Percentiles rank a stretch among this genome's conserved stretches.
Conservation (phyloP, 1,139 yeast species). For the Zygosaccharomyces sapae region DNA sequence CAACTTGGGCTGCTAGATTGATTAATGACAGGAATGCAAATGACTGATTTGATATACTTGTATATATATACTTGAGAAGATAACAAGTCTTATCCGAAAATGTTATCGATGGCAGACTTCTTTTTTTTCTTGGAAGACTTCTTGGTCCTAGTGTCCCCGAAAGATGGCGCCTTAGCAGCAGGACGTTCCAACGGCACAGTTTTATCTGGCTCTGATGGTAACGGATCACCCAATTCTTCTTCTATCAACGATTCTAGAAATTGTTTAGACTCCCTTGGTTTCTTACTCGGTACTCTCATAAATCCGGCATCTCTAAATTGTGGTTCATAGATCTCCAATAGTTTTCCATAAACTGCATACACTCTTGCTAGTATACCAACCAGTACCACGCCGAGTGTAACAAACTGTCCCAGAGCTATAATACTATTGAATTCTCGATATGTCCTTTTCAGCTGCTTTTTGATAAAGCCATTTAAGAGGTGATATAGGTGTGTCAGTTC, state of each 20-base stretch:
- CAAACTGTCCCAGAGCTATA: conserved; percentile 72
- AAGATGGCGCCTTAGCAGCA: too few species aligned
- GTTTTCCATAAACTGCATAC: conserved; percentile 29
- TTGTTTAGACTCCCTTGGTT: conserved; percentile 7
- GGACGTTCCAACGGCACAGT: not conserved
- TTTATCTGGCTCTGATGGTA: conserved; percentile 1
- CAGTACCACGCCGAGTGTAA: conserved; percentile 67
- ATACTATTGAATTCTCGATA: conserved; percentile 64
- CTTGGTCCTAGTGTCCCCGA: too few species aligned
- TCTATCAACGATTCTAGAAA: conserved; percentile 7
- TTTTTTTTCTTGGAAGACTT: conserved; percentile 39
- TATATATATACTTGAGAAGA: conserved; percentile 1
- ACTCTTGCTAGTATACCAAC: conserved; percentile 55
- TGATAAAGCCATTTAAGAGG: conserved; percentile 16
- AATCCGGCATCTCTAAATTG: conserved; percentile 10
- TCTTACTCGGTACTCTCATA: conserved; percentile 4
- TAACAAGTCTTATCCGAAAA: conserved; percentile 43
- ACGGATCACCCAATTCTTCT: conserved; percentile 24
- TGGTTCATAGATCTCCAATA: conserved; percentile 30
- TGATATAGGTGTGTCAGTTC: conserved; percentile 18
- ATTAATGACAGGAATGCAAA: conserved; percentile 15
- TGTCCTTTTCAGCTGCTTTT: conserved; percentile 20
- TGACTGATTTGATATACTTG: conserved; percentile 5
- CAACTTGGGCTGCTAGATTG: conserved; percentile 68
- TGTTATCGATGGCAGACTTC: conserved; percentile 53